phyloP scores from a whole-genome alignment of 1,284 basidiomycete species.

The Gymnopus androsaceus region DNA sequence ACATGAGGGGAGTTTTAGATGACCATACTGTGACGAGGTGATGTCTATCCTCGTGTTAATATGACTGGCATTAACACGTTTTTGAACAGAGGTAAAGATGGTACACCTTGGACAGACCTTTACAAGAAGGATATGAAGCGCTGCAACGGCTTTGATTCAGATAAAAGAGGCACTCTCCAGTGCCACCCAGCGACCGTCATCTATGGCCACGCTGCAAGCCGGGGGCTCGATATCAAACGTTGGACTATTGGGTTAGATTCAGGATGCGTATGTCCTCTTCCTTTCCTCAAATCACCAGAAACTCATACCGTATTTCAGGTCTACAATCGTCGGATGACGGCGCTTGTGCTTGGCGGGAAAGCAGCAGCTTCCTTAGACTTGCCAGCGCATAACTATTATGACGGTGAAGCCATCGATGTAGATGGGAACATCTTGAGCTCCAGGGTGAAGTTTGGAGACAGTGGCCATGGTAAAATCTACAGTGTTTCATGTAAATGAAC shows the following conservation, averaged over 20 bases:
- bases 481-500: constrained; percentile 33
- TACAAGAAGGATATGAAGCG: constrained; percentile 73
- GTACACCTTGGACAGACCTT: constrained; percentile 70
- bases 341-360: constrained; percentile 52
- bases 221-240: constrained; percentile 75
- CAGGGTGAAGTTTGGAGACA: constrained; percentile 29
- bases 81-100: constrained; percentile 44
- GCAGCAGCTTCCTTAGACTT: constrained; percentile 10
- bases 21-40: constrained; percentile 56
- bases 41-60: constrained; percentile 17
- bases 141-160: constrained; percentile 57
- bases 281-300: neutral
- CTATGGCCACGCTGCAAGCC: constrained; percentile 79
- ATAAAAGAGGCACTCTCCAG: constrained; percentile 39
- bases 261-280: constrained; percentile 62
- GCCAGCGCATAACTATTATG: constrained; percentile 25
- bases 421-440: constrained; percentile 18
- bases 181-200: constrained; percentile 80
- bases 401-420: constrained; percentile 29
- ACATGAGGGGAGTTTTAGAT: constrained; percentile 67
- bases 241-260: constrained; percentile 83
- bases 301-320: constrained; percentile 32
- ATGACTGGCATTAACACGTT: no score
- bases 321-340: constrained; percentile 54
- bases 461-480: constrained; percentile 33